Evolutionary conservation across 805 yeast genomes (phyloP).

Genomic region (Scheffersomyces ergatensis): DNA sequence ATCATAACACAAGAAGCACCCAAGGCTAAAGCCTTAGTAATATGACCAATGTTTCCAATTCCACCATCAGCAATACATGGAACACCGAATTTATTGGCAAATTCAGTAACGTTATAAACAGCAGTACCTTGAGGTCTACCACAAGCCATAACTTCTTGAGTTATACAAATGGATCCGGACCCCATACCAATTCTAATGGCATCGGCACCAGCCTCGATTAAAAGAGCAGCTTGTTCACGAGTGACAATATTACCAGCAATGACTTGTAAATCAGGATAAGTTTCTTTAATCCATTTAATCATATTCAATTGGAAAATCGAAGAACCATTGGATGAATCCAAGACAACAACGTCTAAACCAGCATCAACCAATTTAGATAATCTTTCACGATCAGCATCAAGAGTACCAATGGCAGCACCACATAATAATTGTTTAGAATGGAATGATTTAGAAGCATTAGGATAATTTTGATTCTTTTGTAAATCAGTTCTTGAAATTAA

Average conservation of each 20-base stretch:
- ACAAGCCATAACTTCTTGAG: constrained; percentile 99
- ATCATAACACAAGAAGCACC: constrained; percentile 98
- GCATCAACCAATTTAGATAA: constrained; percentile 83
- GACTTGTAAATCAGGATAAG: constrained; percentile 76
- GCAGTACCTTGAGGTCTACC: constrained; percentile 99
- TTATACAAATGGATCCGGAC: constrained; percentile 97
- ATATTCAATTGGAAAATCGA: constrained; percentile 91
- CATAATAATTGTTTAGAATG: constrained; percentile 92
- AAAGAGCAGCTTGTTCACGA: constrained; percentile 96
- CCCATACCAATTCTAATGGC: constrained; percentile 99
- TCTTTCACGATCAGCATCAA: constrained; percentile 85
- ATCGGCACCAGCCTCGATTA: constrained; percentile 95
- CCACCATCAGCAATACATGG: constrained; percentile 99
- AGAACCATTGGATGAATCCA: constrained; percentile 98
- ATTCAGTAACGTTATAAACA: constrained; percentile 89
- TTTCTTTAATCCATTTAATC: constrained; percentile 86
- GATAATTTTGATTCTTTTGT: constrained; percentile 92
- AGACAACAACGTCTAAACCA: constrained; percentile 92
- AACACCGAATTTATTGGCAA: constrained; percentile 93
- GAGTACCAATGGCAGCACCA: constrained; percentile 98
- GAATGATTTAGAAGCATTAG: constrained; percentile 91
- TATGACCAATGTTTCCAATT: constrained; percentile 97
- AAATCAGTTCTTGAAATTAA: constrained; percentile 93
- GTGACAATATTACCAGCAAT: constrained; percentile 99
- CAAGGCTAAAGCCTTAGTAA: constrained; percentile 91